These are phyloP conservation scores for Starmerella vaccinii DNA, from an alignment of 805 yeast genomes.

Conservation along the genomic window DNA sequence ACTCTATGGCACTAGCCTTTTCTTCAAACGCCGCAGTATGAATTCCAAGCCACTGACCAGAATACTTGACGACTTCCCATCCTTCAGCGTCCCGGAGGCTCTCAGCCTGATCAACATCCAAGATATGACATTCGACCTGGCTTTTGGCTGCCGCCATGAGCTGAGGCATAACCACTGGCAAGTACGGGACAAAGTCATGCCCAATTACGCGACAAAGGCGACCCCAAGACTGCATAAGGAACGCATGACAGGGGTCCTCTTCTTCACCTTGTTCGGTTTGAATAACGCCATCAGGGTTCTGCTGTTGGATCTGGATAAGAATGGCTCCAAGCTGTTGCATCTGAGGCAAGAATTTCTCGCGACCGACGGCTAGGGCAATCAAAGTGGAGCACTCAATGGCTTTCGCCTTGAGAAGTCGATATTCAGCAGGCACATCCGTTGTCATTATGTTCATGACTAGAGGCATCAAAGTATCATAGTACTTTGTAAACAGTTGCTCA, in stretches of 20 bases:
- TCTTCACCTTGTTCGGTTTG: conserved; percentile 29
- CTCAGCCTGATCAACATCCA: conserved; percentile 79
- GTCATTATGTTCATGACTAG: conserved; percentile 65
- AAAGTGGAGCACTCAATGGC: conserved; percentile 93
- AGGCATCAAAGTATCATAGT: conserved; percentile 92
- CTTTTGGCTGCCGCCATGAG: conserved; percentile 76
- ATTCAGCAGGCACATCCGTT: conserved; percentile 68
- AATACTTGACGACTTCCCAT: conserved; percentile 86
- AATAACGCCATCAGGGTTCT: conserved; percentile 18
- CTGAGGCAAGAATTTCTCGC: conserved; percentile 71
- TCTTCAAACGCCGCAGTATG: conserved; percentile 93
- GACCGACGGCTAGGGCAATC: conserved; percentile 91
- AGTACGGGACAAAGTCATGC: conserved; percentile 69
- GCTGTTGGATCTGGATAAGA: conserved; percentile 57
- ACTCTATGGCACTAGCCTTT: conserved; percentile 83
- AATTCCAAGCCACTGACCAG: conserved; percentile 89
- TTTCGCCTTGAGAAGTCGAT: conserved; percentile 74
- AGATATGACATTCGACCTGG: conserved; percentile 74
- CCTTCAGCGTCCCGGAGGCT: conserved; percentile 78
- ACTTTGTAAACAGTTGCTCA: conserved; percentile 73
- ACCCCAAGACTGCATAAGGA: conserved; percentile 92
- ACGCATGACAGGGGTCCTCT: conserved; percentile 84
- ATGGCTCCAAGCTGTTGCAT: conserved; percentile 62
- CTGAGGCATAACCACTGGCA: conserved; percentile 84
- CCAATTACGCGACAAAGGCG: conserved; percentile 82